Evolutionary conservation across 345 rosid genomes (phyloP).

Genomic region (Lepidium africanum): DNA sequence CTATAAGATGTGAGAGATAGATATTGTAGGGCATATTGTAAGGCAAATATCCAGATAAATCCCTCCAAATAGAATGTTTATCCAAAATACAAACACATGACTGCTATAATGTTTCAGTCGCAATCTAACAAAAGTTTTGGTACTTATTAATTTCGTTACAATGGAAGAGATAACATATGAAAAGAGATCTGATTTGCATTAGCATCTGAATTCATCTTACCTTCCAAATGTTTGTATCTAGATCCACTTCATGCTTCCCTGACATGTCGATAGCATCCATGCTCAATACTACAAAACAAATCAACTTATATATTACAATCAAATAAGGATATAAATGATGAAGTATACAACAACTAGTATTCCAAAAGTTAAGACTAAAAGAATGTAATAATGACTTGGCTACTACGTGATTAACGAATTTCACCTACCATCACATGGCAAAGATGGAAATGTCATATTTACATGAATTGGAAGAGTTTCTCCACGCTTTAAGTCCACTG

Average conservation of each 20-base stretch:
- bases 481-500: slow-evolving; percentile 96
- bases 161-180: background rate
- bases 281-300: slow-evolving; percentile 59
- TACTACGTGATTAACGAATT: background rate
- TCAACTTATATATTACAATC: slow-evolving; percentile 35
- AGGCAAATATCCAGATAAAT: background rate
- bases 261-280: slow-evolving; percentile 99
- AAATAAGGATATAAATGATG: background rate
- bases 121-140: background rate
- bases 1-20: background rate
- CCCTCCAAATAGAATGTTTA: background rate
- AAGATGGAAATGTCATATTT: slow-evolving; percentile 81
- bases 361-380: background rate
- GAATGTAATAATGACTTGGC: background rate
- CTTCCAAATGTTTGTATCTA: slow-evolving; percentile 96
- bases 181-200: background rate
- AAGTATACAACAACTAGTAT: background rate
- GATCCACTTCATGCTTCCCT: slow-evolving; percentile 99
- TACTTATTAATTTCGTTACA: background rate
- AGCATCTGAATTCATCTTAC: slow-evolving; percentile 35
- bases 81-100: background rate
- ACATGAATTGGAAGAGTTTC: slow-evolving; percentile 90
- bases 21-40: background rate
- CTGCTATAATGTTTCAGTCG: background rate
- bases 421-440: slow-evolving; percentile 82